Conservation (phyloP, 2,329 filamentous ascomycete genomes). For the Aspergillus fumigatiaffinis region DNA sequence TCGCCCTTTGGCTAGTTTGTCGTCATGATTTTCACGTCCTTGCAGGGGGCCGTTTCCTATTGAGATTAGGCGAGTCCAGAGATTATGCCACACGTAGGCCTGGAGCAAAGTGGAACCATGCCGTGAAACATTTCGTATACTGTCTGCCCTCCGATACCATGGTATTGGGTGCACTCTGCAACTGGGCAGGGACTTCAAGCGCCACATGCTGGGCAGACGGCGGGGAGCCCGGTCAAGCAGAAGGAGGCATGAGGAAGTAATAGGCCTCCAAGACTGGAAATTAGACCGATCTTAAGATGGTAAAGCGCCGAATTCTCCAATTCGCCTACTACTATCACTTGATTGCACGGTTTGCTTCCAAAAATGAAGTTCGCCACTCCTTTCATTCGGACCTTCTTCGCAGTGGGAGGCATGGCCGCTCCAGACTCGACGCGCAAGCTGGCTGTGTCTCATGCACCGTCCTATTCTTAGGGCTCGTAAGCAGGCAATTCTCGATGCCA, state of each 20-base stretch:
- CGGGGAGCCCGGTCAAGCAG: background rate
- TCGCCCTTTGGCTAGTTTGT: too few species aligned
- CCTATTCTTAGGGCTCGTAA: constrained; percentile 20
- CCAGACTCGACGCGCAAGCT: background rate
- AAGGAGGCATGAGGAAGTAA: background rate
- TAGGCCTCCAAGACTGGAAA: background rate
- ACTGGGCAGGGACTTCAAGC: background rate
- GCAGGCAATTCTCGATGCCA: constrained; percentile 19
- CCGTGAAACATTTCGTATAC: background rate
- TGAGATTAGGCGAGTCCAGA: background rate
- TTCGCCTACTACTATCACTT: background rate
- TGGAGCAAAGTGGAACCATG: background rate
- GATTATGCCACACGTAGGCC: background rate
- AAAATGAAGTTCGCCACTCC: background rate
- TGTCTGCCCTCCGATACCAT: too few species aligned
- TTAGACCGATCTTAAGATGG: background rate
- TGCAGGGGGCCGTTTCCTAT: background rate
- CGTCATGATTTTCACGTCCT: background rate
- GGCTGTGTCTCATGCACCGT: constrained; percentile 14
- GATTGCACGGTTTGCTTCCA: background rate
- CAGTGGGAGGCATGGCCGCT: too few species aligned
- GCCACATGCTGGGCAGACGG: background rate
- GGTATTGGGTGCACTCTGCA: too few species aligned
- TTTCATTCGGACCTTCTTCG: too few species aligned
- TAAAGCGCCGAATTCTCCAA: background rate